phyloP scores from a whole-genome alignment of 2,329 filamentous ascomycete species.

The Zalaria obscura region DNA sequence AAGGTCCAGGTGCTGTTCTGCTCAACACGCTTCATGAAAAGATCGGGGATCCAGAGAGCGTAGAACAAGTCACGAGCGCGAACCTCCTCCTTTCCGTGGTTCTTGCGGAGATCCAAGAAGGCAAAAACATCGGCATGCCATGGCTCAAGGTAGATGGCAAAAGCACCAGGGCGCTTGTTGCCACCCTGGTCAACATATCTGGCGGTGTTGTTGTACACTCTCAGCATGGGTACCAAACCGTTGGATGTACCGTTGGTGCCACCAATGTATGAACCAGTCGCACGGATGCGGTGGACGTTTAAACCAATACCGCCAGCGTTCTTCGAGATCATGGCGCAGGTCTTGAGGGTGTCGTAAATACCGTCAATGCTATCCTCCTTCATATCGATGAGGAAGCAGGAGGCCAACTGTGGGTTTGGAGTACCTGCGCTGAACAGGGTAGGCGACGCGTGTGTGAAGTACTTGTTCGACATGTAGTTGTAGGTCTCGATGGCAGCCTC shows the following conservation, averaged over 20 bases:
- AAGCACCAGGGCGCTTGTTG: slow-evolving; percentile 97
- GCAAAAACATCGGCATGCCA: slow-evolving; percentile 98
- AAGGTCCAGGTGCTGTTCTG: slow-evolving; percentile 94
- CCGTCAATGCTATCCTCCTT: slow-evolving; percentile 99
- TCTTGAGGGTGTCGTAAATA: slow-evolving; percentile 98
- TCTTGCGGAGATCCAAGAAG: slow-evolving; percentile 96
- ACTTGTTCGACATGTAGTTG: slow-evolving; percentile 97
- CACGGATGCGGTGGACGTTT: slow-evolving; percentile 91
- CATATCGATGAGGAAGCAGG: slow-evolving; percentile 98
- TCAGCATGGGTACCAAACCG: slow-evolving; percentile 92
- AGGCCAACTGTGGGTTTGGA: slow-evolving; percentile 84
- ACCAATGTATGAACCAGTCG: slow-evolving; percentile 94
- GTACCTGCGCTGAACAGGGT: slow-evolving; percentile 98
- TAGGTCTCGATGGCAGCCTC: slow-evolving; percentile 95
- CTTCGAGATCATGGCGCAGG: slow-evolving; percentile 99
- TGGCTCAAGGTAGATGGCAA: slow-evolving; percentile 96
- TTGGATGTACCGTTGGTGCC: slow-evolving; percentile 98
- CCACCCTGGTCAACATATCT: slow-evolving; percentile 98
- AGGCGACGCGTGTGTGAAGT: slow-evolving; percentile 95
- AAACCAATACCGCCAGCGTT: slow-evolving; percentile 96
- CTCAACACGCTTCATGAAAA: slow-evolving; percentile 99
- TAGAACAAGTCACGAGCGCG: slow-evolving; percentile 96
- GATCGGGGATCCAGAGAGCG: slow-evolving; percentile 93
- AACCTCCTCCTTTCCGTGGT: slow-evolving; percentile 97
- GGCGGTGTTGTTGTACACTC: slow-evolving; percentile 98